phyloP scores from a whole-genome alignment of 2,329 filamentous ascomycete genomes.

The Aspergillus ibericus region DNA sequence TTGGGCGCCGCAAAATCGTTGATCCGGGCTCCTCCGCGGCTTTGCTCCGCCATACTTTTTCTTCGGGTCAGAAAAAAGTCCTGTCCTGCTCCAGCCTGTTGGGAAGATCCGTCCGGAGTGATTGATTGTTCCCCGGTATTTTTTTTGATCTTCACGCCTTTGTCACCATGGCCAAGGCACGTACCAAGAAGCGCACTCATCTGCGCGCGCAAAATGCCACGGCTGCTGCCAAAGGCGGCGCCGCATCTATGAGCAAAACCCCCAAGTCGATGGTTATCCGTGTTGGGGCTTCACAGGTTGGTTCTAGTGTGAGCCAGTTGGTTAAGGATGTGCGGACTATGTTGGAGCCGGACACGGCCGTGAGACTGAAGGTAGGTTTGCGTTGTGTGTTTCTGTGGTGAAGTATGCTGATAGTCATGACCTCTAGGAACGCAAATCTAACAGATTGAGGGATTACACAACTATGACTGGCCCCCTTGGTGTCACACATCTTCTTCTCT shows the following conservation, averaged over 20 bases:
- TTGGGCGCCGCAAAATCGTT: slow-evolving; percentile 38
- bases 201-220: slow-evolving; percentile 62
- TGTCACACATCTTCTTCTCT: slow-evolving; percentile 88
- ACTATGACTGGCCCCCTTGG: slow-evolving; percentile 94
- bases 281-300: slow-evolving; percentile 90
- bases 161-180: slow-evolving; percentile 69
- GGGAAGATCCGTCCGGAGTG: slow-evolving; percentile 4
- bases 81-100: slow-evolving; percentile 16
- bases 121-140: not conserved
- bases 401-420: not conserved
- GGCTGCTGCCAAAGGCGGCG: slow-evolving; percentile 54
- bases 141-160: not conserved
- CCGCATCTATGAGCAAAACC: slow-evolving; percentile 63
- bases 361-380: slow-evolving; percentile 65
- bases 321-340: slow-evolving; percentile 87
- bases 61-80: slow-evolving; percentile 35
- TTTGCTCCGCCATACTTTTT: slow-evolving; percentile 31
- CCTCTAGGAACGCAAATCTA: slow-evolving; percentile 72
- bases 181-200: slow-evolving; percentile 89
- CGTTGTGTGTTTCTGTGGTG: not conserved
- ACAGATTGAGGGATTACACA: slow-evolving; percentile 86
- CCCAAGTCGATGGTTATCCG: slow-evolving; percentile 99
- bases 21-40: slow-evolving; percentile 34
- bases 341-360: slow-evolving; percentile 95
- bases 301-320: slow-evolving; percentile 85